Evolutionary conservation across 2,329 filamentous ascomycete species (phyloP).

Genomic region (Talaromyces funiculosus): DNA sequence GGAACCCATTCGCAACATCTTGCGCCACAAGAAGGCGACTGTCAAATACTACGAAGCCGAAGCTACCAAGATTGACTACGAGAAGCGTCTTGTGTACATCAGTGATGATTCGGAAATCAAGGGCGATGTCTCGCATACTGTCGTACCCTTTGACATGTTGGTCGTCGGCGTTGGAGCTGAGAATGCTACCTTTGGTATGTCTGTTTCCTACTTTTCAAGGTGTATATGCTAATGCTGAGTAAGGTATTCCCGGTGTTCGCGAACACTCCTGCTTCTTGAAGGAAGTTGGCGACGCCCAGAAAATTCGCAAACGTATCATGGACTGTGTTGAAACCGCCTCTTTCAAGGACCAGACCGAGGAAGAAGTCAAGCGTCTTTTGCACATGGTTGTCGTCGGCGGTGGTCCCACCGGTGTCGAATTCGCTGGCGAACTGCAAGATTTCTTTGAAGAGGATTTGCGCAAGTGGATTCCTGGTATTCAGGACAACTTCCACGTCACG

Average conservation of each 20-base stretch:
- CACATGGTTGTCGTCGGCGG: conserved; percentile 97
- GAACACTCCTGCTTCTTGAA: conserved; percentile 98
- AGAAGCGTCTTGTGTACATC: conserved; percentile 82
- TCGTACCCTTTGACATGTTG: conserved; percentile 96
- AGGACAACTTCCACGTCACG: conserved; percentile 92
- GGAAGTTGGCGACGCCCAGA: conserved; percentile 93
- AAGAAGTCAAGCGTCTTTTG: conserved; percentile 87
- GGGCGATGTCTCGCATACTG: conserved; percentile 72
- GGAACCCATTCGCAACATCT: conserved; percentile 95
- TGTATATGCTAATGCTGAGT: neutral
- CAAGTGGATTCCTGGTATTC: conserved; percentile 96
- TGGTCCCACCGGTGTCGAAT: conserved; percentile 95
- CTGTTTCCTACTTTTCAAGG: conserved; percentile 7
- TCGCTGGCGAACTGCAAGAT: conserved; percentile 95
- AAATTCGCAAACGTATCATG: conserved; percentile 98
- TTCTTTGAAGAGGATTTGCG: conserved; percentile 98
- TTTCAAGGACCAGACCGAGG: conserved; percentile 88
- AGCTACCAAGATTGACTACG: conserved; percentile 88
- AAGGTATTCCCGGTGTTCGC: conserved; percentile 83
- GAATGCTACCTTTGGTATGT: conserved; percentile 88
- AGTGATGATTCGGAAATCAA: conserved; percentile 91
- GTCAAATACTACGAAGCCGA: conserved; percentile 99
- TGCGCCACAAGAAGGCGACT: conserved; percentile 85
- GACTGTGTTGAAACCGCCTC: conserved; percentile 97
- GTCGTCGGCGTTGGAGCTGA: conserved; percentile 96